Percentiles rank a stretch among this genome's conserved stretches.
Conservation (phyloP, 1,284 basidiomycete species). For the Phenoliferia sp. region DNA sequence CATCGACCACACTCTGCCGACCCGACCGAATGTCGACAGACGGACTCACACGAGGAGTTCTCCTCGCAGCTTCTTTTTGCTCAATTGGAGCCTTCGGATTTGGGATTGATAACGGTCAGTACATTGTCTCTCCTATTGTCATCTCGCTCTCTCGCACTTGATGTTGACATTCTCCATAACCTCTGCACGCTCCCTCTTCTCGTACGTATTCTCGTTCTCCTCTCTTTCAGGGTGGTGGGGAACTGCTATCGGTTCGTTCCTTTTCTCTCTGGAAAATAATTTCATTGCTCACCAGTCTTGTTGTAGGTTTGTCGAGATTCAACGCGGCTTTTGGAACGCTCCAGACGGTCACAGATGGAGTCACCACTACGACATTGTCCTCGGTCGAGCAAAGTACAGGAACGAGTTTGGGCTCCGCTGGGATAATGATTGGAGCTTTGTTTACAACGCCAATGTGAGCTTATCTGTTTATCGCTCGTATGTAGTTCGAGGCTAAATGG, state of each 20-base stretch:
- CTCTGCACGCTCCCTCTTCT: too few species aligned
- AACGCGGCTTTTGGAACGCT: not conserved
- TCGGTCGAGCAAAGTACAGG: not conserved
- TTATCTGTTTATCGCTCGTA: not conserved
- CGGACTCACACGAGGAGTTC: not conserved
- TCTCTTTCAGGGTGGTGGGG: slow-evolving; percentile 1
- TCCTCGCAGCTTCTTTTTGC: not conserved
- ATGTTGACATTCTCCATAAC: too few species aligned
- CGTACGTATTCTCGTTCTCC: not conserved
- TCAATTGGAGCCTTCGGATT: not conserved
- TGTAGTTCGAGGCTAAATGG: not conserved
- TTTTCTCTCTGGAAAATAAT: too few species aligned
- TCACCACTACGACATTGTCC: not conserved
- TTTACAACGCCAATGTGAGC: slow-evolving; percentile 19
- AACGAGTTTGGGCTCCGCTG: slow-evolving; percentile 5
- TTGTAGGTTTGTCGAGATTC: not conserved
- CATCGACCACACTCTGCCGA: too few species aligned
- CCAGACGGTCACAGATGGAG: not conserved
- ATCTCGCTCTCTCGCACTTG: too few species aligned
- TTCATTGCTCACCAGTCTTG: not conserved
- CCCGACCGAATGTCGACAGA: too few species aligned
- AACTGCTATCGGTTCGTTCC: not conserved
- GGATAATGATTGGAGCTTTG: slow-evolving; percentile 33
- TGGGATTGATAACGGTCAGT: not conserved
- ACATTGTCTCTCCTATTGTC: not conserved